Evolutionary conservation across 1,139 yeast genomes (phyloP).

Genomic region (Blastobotrys persicus): DNA sequence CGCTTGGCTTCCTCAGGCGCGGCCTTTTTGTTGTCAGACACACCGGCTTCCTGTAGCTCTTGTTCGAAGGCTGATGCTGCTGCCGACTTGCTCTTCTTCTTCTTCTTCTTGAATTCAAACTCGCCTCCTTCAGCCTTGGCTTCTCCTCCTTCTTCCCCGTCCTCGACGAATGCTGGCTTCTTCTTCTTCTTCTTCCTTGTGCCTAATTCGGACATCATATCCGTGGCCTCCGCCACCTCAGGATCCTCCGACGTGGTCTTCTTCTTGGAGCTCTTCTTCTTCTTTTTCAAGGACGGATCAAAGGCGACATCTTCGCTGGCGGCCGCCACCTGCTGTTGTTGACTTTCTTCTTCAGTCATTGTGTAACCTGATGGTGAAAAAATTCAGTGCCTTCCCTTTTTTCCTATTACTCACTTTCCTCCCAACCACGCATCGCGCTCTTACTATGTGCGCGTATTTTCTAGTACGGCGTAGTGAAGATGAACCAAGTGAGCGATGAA

Average conservation of each 20-base stretch:
- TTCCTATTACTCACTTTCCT: not conserved
- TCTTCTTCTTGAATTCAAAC: constrained; percentile 74
- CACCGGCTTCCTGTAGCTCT: constrained; percentile 87
- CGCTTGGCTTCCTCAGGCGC: constrained; percentile 13
- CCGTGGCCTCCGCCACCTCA: constrained; percentile 40
- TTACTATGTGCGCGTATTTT: not conserved
- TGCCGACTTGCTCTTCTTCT: constrained; percentile 67
- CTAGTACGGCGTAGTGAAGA: not conserved
- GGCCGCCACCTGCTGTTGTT: not conserved
- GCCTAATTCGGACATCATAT: constrained; percentile 48
- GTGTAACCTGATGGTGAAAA: not conserved
- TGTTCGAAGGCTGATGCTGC: constrained; percentile 79
- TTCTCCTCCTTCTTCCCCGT: constrained; percentile 48
- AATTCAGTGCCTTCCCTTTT: not conserved
- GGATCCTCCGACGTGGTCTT: constrained; percentile 34
- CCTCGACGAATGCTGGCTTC: constrained; percentile 38
- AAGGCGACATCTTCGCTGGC: constrained; percentile 15
- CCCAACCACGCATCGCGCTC: not conserved
- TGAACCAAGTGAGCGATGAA: too few species aligned
- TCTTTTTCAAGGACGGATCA: constrained; percentile 44
- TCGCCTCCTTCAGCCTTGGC: constrained; percentile 59
- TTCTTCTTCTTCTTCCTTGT: constrained; percentile 52
- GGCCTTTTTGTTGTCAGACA: constrained; percentile 41
- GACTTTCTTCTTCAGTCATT: constrained; percentile 13
- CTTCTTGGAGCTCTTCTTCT: constrained; percentile 74